phyloP scores from a whole-genome alignment of 805 yeast species.

The Metschnikowia cerradonensis region DNA sequence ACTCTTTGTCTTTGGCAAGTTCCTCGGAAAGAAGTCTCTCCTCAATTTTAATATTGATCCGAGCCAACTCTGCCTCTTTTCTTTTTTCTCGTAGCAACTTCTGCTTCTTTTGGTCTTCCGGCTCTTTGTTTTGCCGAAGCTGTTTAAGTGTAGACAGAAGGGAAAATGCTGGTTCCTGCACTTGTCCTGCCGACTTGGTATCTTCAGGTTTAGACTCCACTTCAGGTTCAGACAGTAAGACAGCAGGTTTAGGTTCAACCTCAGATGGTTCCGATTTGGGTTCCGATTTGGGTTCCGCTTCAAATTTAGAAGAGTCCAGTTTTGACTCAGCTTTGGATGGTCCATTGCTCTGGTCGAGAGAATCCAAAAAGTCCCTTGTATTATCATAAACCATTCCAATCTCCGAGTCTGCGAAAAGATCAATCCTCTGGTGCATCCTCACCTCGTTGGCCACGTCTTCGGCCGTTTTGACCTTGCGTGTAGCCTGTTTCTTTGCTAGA shows the following conservation, averaged over 20 bases:
- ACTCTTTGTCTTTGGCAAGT: slow-evolving; percentile 24
- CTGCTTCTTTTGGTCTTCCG: slow-evolving; percentile 1
- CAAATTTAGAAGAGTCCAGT: not conserved
- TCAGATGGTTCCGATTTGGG: not conserved
- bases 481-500: slow-evolving; percentile 24
- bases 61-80: slow-evolving; percentile 28
- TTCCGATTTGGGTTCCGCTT: not conserved
- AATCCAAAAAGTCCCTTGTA: slow-evolving; percentile 38
- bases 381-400: slow-evolving; percentile 27
- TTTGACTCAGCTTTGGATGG: not conserved
- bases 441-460: slow-evolving; percentile 40
- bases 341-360: slow-evolving; percentile 8
- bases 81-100: slow-evolving; percentile 20
- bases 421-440: slow-evolving; percentile 18
- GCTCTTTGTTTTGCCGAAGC: slow-evolving; percentile 5
- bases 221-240: not conserved
- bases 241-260: not conserved
- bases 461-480: slow-evolving; percentile 25
- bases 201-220: not conserved
- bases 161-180: not conserved
- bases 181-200: too few species aligned
- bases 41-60: slow-evolving; percentile 29
- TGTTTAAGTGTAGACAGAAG: slow-evolving; percentile 16
- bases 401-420: slow-evolving; percentile 14
- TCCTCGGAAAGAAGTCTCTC: slow-evolving; percentile 31